Conservation (phyloP, 495 filamentous ascomycete species). For the Penicillium angulare region DNA sequence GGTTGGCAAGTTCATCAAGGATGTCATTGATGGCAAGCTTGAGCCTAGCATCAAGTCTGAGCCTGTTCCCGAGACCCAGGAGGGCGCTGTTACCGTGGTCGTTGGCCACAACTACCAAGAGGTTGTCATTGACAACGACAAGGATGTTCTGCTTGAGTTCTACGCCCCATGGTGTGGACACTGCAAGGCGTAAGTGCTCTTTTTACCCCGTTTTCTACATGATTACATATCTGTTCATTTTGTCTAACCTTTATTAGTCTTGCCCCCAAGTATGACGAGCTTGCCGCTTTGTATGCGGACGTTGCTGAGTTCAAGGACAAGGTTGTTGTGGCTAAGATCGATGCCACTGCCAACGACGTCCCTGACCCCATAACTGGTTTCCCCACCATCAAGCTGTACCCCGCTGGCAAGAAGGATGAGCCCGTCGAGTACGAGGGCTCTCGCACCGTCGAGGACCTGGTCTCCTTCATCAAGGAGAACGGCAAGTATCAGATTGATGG, state of each 20-base stretch:
- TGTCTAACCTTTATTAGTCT: constrained; percentile 38
- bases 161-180: constrained; percentile 99
- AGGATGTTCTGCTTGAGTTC: constrained; percentile 98
- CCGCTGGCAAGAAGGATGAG: constrained; percentile 80
- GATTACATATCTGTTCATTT: background rate
- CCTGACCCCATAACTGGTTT: constrained; percentile 96
- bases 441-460: constrained; percentile 90
- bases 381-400: constrained; percentile 98
- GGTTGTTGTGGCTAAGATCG: constrained; percentile 95
- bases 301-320: constrained; percentile 69
- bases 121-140: constrained; percentile 85
- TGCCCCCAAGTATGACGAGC: constrained; percentile 75
- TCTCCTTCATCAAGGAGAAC: constrained; percentile 91
- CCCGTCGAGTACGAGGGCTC: constrained; percentile 85
- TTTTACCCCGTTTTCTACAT: background rate
- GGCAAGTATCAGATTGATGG: constrained; percentile 81
- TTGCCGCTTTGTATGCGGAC: constrained; percentile 75
- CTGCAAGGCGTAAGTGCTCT: constrained; percentile 90
- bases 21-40: constrained; percentile 83
- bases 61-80: constrained; percentile 92
- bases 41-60: constrained; percentile 97
- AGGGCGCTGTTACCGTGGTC: constrained; percentile 82
- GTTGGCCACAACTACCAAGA: constrained; percentile 95
- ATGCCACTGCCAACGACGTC: constrained; percentile 94
- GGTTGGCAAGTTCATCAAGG: constrained; percentile 80